Evolutionary conservation across 2,329 filamentous ascomycete genomes (phyloP), one percentile per base, ranked within the genome.

Genomic region (Talaromyces sp.): DNA sequence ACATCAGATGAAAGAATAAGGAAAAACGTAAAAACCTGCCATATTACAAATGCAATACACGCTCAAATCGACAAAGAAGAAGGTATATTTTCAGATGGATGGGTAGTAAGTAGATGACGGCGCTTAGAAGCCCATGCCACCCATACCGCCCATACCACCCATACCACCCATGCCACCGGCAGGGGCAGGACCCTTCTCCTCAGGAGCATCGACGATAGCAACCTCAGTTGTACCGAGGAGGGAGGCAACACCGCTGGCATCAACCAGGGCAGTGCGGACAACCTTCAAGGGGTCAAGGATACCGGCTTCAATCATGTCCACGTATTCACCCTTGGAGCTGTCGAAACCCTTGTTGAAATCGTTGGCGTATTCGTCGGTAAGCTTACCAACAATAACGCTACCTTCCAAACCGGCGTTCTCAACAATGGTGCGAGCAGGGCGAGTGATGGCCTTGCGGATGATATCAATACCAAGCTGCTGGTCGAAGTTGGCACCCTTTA

Each of bases 251-350:
- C 94, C 94, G 72, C 88, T 93, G 67, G 94, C 94, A 70, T 99
- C 94, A 70, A 92, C 84, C 60, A 99, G 87, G 71, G 91, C 93
- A 63, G 94, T 99, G 70, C 94, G 91, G 72, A 99, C 94, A 67
- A 99, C 94, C 89, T 99, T 99, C 84, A 99, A 89, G 64, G 94
- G 94, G 76, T 99, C 94, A 61, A 99, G 89, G 76, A 99, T 99
- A 88, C 94, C 94, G 66, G 91, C 85, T 63, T 84, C 76, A 72
- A 99, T 97, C 94, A 99, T 97, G 82, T 99, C 93, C 66, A 97
- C 91, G 79, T 96, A 99, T 81, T 97, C 89, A 77, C 93, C 91
- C 83, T 92, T 96, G 75, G 91, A 80, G 79, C 89, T 94, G 84
- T 99, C 91, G 80, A 91, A 99, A 64, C 94, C 94, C 82, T 89